Evolutionary conservation across 352 stramenopile genomes (phyloP).

Genomic region (Elongisporangium prolatum): DNA sequence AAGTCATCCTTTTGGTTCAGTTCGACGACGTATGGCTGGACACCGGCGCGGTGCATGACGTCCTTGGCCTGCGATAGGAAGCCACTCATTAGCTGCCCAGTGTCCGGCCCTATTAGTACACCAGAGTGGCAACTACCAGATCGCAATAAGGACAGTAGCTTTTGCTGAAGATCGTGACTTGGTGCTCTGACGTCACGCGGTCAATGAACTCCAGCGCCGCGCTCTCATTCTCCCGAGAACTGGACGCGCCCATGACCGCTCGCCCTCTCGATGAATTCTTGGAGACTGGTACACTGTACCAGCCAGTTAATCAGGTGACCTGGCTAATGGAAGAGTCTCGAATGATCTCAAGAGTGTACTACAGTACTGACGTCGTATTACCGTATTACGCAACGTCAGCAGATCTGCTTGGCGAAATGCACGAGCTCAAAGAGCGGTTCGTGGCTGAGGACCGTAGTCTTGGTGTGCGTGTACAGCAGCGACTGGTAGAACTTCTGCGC

Average conservation of each 20-base stretch:
- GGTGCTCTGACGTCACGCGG: conserved; percentile 35
- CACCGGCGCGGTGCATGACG: conserved; percentile 57
- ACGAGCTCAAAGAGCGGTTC: conserved; percentile 26
- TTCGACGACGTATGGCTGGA: conserved; percentile 59
- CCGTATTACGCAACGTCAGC: no score
- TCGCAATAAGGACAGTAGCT: conserved; percentile 93
- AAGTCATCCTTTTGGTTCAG: conserved; percentile 56
- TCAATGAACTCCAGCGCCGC: conserved; percentile 57
- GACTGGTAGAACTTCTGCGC: conserved; percentile 26
- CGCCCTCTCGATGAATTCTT: no score
- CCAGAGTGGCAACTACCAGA: conserved; percentile 24
- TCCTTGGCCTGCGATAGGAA: conserved; percentile 85
- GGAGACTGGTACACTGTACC: no score
- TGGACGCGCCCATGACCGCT: conserved; percentile 27
- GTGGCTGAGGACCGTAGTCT: conserved; percentile 18
- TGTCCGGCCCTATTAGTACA: background rate
- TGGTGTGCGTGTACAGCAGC: conserved; percentile 17
- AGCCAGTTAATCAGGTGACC: no score
- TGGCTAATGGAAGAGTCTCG: no score
- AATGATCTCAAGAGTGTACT: no score
- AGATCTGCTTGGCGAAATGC: conserved; percentile 20
- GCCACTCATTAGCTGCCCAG: background rate
- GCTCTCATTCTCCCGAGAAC: conserved; percentile 41
- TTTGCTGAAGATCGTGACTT: conserved; percentile 89
- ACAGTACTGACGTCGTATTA: no score